Evolutionary conservation across 495 filamentous ascomycete species (phyloP), one percentile per base, ranked within the genome.

Genomic region (Lineolata rhizophorae): DNA sequence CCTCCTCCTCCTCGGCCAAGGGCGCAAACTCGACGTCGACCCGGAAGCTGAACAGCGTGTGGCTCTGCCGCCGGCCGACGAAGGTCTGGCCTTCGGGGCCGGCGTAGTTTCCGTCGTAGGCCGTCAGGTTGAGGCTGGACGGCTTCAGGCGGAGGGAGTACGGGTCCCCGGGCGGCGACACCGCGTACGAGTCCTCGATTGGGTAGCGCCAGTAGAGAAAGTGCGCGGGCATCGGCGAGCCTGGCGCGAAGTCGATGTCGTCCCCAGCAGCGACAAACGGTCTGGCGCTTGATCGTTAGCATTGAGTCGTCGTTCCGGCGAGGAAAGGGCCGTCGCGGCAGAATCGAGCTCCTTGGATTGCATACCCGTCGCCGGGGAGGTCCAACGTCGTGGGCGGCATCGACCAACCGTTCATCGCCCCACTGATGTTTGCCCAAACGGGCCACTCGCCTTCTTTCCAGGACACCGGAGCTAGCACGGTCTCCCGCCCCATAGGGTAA

Each of bases 401-500:
- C 6, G 42, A 26, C 10, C 59, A 44, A 10, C 44, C 55, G 29
- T 17, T 47, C 55, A 61, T 58, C 1, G 29, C 27, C 26, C 62
- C 63, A 22, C 45, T 40, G 41, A 69, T 50, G 3, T 46, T 50
- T 12, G 57, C 49, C 37, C 52, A 55, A 5, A 54, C 29, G 0
- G 62, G 62, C 40, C 50, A 60, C 19, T 56, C 34, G 2, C 45
- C 53, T 0, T 45, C 34, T 1, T 49, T 34, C 69, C 67, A 76
- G 18, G 44, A 50, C 0, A 64, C 64, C 0, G 62, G 53, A 2
- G 56, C 55, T 31, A 76, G 49, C 15, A 69, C 49, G 0, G 64
- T 66, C 46, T 73, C 70, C 0, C 69, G 46, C 15, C 64, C 67
- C 65, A 73, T 69, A 16, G 65, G 63, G 38, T 60, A 68, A 27